Evolutionary conservation across 2,329 filamentous ascomycete species (phyloP), one percentile per base, ranked within the genome.

Genomic region (Plenodomus biglobosus): DNA sequence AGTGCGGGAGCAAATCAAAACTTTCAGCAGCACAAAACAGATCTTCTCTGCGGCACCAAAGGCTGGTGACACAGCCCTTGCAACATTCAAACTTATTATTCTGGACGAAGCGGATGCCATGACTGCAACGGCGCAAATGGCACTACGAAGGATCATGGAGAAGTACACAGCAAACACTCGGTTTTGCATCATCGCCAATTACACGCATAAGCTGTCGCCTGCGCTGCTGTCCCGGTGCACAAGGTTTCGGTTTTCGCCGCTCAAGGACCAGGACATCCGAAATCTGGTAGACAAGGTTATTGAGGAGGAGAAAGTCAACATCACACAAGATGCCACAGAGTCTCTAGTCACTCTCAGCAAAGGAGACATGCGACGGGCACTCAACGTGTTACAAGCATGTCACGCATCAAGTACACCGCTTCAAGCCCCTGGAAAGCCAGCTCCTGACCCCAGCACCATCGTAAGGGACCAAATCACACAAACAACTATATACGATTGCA

Each of bases 81-180:
- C 88, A 0, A 83, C 83, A 3, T 99, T 88, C 79, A 99, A 99
- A 77, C 84, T 99, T 60, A 97, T 99, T 68, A 90, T 99, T 46
- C 83, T 99, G 3, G 94, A 99, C 72, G 94, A 99, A 77, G 94
- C 94, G n/a, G 94, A 99, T 71, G 94, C 94, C 44, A 99, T 99
- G 94, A 99, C 94, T n/a, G 88, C 90, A 44, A 95, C 92, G 0
- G 94, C 94, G 5, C 94, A 99, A 74, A 99, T 99, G 92, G 94
- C 94, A 0, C 78, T 99, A 46, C 84, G 94, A 53, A 81, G 94
- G 40, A 97, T 99, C 68, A 99, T 99, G 94, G 94, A 99, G 70
- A 96, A 96, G 76, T 99, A 99, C 76, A 99, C 94, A 0, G 89
- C 89, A 51, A 99, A 99, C 76, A 96, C 94, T 2, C 82, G 94